Conservation (phyloP, 2,329 filamentous ascomycete species). For the Daldinia eschscholtzii region DNA sequence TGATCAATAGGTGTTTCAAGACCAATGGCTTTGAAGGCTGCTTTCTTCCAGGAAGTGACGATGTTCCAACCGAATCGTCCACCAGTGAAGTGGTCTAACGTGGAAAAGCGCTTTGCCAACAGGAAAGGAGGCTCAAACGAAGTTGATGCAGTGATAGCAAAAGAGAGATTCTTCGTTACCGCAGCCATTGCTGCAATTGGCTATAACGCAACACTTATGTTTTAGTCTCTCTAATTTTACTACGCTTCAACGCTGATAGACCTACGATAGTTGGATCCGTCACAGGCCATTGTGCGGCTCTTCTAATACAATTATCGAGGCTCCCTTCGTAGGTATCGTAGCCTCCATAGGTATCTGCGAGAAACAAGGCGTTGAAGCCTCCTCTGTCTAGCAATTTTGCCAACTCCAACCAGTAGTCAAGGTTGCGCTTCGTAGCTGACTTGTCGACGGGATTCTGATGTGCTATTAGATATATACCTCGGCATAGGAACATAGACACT, state of each 20-base stretch:
- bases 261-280: conserved; percentile 73
- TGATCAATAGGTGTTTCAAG: conserved; percentile 69
- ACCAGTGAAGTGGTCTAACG: conserved; percentile 71
- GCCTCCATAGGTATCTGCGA: conserved; percentile 75
- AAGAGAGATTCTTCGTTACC: conserved; percentile 72
- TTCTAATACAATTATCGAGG: conserved; percentile 70
- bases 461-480: conserved; percentile 15
- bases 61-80: conserved; percentile 76
- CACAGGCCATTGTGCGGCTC: conserved; percentile 74
- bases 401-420: conserved; percentile 74
- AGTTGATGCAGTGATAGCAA: conserved; percentile 73
- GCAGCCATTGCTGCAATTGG: conserved; percentile 75
- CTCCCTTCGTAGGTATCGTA: conserved; percentile 73
- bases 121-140: conserved; percentile 73
- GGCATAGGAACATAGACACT: conserved; percentile 20
- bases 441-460: conserved; percentile 69
- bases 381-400: conserved; percentile 72
- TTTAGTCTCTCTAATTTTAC: background rate
- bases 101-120: conserved; percentile 72
- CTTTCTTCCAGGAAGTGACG: conserved; percentile 67
- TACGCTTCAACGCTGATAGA: conserved; percentile 21
- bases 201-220: conserved; percentile 50
- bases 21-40: conserved; percentile 72
- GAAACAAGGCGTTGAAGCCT: conserved; percentile 73
- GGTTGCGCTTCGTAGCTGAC: conserved; percentile 69